A percentile compares a stretch with the other conserved stretches of the same genome.
These are phyloP conservation scores for Dictyostelium capitatum DNA, from an alignment of 78 protist species.

Conservation along the genomic window DNA sequence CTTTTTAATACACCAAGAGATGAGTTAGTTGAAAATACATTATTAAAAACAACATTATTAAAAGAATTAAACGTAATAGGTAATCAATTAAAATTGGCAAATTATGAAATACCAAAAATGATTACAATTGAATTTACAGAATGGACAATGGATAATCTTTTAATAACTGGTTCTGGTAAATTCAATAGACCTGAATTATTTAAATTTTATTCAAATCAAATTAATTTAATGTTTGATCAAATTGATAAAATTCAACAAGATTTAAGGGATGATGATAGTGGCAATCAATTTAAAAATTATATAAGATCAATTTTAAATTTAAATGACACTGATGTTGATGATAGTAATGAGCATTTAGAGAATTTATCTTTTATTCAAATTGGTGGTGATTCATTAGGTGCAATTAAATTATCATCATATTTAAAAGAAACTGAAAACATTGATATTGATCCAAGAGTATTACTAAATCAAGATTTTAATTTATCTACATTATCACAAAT, in stretches of 20 bases:
- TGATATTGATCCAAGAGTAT: slow-evolving; percentile 39
- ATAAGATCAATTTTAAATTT: slow-evolving; percentile 31
- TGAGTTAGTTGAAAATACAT: background rate
- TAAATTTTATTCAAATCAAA: slow-evolving; percentile 15
- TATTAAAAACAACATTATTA: slow-evolving; percentile 13
- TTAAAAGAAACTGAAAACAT: slow-evolving; percentile 38
- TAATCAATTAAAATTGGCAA: slow-evolving; percentile 43
- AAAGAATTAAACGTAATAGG: slow-evolving; percentile 43
- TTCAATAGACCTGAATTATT: slow-evolving; percentile 23
- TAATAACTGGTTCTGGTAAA: slow-evolving; percentile 79
- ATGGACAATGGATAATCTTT: slow-evolving; percentile 59
- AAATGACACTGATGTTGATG: background rate
- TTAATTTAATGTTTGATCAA: slow-evolving; percentile 25
- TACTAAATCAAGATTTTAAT: slow-evolving; percentile 51
- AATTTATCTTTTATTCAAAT: slow-evolving; percentile 44
- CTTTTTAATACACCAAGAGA: background rate
- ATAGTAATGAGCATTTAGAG: background rate
- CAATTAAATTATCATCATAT: slow-evolving; percentile 33
- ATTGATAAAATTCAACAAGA: slow-evolving; percentile 42
- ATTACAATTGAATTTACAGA: slow-evolving; percentile 21
- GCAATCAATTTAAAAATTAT: background rate
- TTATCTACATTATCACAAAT: background rate
- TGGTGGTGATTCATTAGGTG: slow-evolving; percentile 76
- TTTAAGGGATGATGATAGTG: background rate
- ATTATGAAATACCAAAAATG: slow-evolving; percentile 83